Evolutionary conservation across 805 yeast species (phyloP).

Genomic region (Kazachstania taianensis): DNA sequence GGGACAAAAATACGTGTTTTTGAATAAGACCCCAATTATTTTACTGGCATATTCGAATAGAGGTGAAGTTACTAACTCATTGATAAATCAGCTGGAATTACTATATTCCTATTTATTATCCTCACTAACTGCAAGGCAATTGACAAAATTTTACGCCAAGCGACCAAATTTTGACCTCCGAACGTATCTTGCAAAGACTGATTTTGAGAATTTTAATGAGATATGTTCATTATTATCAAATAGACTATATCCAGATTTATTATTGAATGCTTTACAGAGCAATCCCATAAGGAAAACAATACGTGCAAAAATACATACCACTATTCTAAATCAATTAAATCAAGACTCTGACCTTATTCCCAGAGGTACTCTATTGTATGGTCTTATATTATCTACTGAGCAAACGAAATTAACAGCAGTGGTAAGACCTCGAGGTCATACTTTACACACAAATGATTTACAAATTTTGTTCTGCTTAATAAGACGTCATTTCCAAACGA

Average conservation of each 20-base stretch:
- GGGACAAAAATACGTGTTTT: slow-evolving; percentile 38
- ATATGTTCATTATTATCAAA: slow-evolving; percentile 44
- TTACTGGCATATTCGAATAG: slow-evolving; percentile 57
- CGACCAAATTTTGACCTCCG: slow-evolving; percentile 77
- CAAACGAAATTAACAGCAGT: slow-evolving; percentile 52
- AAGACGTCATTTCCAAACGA: slow-evolving; percentile 33
- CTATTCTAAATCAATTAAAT: slow-evolving; percentile 17
- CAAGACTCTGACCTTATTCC: slow-evolving; percentile 17
- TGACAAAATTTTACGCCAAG: slow-evolving; percentile 54
- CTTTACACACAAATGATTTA: slow-evolving; percentile 72
- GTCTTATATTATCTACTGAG: slow-evolving; percentile 54
- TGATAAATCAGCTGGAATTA: slow-evolving; percentile 56
- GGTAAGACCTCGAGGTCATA: slow-evolving; percentile 67
- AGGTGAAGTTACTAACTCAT: slow-evolving; percentile 42
- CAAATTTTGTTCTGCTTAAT: slow-evolving; percentile 65
- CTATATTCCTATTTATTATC: slow-evolving; percentile 72
- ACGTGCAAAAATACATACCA: slow-evolving; percentile 40
- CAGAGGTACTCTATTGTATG: slow-evolving; percentile 59
- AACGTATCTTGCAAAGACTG: slow-evolving; percentile 63
- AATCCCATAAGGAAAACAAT: slow-evolving; percentile 46
- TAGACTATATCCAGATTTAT: slow-evolving; percentile 45
- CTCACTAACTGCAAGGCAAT: slow-evolving; percentile 71
- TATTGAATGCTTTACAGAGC: slow-evolving; percentile 58
- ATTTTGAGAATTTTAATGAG: slow-evolving; percentile 57
- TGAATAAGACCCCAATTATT: slow-evolving; percentile 58